A percentile compares a stretch with the other conserved stretches of the same genome.
phyloP scores from a whole-genome alignment of 768 basidiomycete genomes.

The Goffeauzyma gilvescens region DNA sequence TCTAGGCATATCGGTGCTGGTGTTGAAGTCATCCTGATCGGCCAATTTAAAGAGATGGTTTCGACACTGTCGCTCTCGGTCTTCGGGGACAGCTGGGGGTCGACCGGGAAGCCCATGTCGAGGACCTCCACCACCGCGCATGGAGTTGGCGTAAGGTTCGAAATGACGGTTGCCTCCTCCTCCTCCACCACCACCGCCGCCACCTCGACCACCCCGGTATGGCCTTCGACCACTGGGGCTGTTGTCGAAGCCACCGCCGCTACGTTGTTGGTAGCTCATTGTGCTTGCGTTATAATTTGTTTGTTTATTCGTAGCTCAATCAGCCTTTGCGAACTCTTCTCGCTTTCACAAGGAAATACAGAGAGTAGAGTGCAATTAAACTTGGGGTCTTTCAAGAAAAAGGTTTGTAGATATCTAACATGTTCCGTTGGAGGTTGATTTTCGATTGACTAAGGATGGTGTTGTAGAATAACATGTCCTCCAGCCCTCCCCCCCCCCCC shows the following conservation, averaged over 20 bases:
- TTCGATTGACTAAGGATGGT: too few species aligned
- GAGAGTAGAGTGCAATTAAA: too few species aligned
- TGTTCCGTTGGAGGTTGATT: too few species aligned
- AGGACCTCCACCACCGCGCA: constrained; percentile 2
- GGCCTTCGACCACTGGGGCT: constrained; percentile 13
- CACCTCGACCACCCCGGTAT: constrained; percentile 11
- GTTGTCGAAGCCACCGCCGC: constrained; percentile 13
- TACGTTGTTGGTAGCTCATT: constrained; percentile 12
- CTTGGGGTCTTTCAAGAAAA: too few species aligned
- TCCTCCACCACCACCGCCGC: constrained; percentile 16
- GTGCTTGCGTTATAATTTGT: not conserved
- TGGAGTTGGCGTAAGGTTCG: not conserved
- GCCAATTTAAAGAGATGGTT: constrained; percentile 30
- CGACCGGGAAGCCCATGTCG: constrained; percentile 3
- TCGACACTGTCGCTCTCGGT: constrained; percentile 19
- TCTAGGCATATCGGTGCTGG: constrained; percentile 27
- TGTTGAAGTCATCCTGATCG: constrained; percentile 30
- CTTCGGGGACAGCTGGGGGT: constrained; percentile 13
- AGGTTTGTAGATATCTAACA: too few species aligned
- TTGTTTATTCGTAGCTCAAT: not conserved
- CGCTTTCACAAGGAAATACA: too few species aligned
- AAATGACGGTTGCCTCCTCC: constrained; percentile 10
- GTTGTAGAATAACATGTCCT: too few species aligned
- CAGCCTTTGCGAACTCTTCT: not conserved
- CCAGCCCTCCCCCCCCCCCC: too few species aligned